phyloP scores from a whole-genome alignment of 495 filamentous ascomycete genomes.

The Articulospora tetracladia region DNA sequence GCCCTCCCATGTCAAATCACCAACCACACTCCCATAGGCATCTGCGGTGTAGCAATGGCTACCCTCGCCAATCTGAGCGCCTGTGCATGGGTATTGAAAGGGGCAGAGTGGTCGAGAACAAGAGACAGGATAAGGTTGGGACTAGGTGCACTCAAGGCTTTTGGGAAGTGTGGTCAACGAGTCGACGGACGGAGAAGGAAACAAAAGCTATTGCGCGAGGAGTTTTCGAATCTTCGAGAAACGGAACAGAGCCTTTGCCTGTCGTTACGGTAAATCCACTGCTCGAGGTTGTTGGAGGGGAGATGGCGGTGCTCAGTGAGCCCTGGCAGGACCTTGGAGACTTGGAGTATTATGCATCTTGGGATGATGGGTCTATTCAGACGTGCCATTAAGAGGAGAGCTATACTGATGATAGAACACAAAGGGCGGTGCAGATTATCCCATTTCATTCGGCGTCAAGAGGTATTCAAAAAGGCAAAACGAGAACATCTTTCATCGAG shows the following conservation, averaged over 20 bases:
- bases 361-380: background rate
- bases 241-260: background rate
- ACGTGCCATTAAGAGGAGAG: background rate
- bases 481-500: too few relatives aligned
- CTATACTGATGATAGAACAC: too few relatives aligned
- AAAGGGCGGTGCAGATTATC: too few relatives aligned
- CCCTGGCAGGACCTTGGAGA: background rate
- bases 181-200: conserved; percentile 56
- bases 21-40: conserved; percentile 64
- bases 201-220: conserved; percentile 53
- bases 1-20: conserved; percentile 58
- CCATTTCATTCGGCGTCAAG: too few relatives aligned
- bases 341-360: background rate
- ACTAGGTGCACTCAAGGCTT: conserved; percentile 60
- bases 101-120: conserved; percentile 53
- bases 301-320: background rate
- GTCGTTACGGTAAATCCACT: background rate
- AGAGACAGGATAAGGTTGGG: conserved; percentile 62
- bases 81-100: conserved; percentile 43
- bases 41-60: conserved; percentile 56
- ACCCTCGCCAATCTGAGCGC: conserved; percentile 40
- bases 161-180: conserved; percentile 66
- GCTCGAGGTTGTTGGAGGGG: background rate
- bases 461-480: too few relatives aligned
- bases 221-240: conserved; percentile 22